Evolutionary conservation across 2,329 filamentous ascomycete genomes (phyloP), one percentile per base, ranked within the genome.

Genomic region (Chaetomiaceae sp.): DNA sequence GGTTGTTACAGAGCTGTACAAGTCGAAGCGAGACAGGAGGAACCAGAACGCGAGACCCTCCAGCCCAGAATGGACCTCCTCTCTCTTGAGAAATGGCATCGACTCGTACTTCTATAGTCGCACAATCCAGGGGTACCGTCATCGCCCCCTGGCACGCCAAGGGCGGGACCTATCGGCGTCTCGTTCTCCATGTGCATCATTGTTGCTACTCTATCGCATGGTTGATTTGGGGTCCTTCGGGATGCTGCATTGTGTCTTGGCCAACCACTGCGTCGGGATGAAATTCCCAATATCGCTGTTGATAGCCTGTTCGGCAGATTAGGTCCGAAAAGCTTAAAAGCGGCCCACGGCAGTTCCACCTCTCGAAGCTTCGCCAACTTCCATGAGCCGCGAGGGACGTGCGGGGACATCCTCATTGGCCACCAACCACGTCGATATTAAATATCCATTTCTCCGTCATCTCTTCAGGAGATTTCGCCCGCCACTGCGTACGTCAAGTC

Each of bases 271-370:
- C 48, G 46, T 32, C 37, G 50, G 50, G 52, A 34, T 46, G 20
- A 48, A 54, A 23, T 20, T 18, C 18, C 25, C 43, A 58, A 61
- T 61, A 62, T 58, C 51, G 36, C 46, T 29, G 4, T 51, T 57
- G 50, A 61, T 59, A 62, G 60, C 58, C 60, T 61, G 50, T 61
- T 62, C 58, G 60, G 60, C 55, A 59, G 42, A 55, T 55, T 48
- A 16, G 50, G 46, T 53, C 55, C 60, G 54, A 32, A 13, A 38
- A 33, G 42, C 49, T 11, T 50, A 20, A 8, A 47, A 36, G 11
- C 6, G 47, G 37, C 20, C n/a, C 23, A 25, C 48, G 42, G 36
- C 53, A 43, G 43, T 42, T 52, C 18, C 14, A 38, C 41, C 43
- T 32, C 21, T 5, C n/a, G 14, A 50, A 29, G 5, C 21, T 45